Evolutionary conservation across 2,329 filamentous ascomycete genomes (phyloP).

Genomic region (Cordyceps farinosa): DNA sequence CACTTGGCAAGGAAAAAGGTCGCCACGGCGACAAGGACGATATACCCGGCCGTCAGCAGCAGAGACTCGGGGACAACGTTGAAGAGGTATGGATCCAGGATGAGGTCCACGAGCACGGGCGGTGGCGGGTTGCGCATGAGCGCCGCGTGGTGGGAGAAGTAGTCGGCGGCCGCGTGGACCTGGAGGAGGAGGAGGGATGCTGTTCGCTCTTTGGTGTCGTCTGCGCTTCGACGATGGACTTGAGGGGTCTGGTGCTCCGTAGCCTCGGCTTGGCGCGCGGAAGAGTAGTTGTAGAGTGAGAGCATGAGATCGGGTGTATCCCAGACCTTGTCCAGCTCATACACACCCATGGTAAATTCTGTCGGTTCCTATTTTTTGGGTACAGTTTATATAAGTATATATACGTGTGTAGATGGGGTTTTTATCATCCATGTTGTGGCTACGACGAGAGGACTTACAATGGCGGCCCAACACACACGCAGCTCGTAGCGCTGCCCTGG

Average conservation of each 20-base stretch:
- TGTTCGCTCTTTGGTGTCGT: slow-evolving; percentile 22
- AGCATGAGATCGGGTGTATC: slow-evolving; percentile 59
- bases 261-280: slow-evolving; percentile 40
- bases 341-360: slow-evolving; percentile 65
- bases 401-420: too few relatives aligned
- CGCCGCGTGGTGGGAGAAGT: slow-evolving; percentile 68
- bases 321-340: slow-evolving; percentile 59
- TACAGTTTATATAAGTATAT: not conserved
- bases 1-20: slow-evolving; percentile 43
- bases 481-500: slow-evolving; percentile 81
- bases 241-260: slow-evolving; percentile 12
- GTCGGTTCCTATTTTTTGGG: slow-evolving; percentile 70
- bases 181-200: slow-evolving; percentile 66
- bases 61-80: slow-evolving; percentile 79
- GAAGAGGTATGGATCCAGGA: slow-evolving; percentile 80
- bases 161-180: slow-evolving; percentile 75
- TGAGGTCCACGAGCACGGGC: slow-evolving; percentile 72
- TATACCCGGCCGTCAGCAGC: slow-evolving; percentile 66
- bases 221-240: not conserved
- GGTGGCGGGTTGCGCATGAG: slow-evolving; percentile 74
- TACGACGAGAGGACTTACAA: slow-evolving; percentile 54
- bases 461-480: slow-evolving; percentile 89
- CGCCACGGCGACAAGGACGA: slow-evolving; percentile 55
- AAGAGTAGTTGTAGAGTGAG: slow-evolving; percentile 61
- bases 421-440: too few relatives aligned